Conservation (phyloP, 2,329 filamentous ascomycete species). For the Sporothrix sp. region DNA sequence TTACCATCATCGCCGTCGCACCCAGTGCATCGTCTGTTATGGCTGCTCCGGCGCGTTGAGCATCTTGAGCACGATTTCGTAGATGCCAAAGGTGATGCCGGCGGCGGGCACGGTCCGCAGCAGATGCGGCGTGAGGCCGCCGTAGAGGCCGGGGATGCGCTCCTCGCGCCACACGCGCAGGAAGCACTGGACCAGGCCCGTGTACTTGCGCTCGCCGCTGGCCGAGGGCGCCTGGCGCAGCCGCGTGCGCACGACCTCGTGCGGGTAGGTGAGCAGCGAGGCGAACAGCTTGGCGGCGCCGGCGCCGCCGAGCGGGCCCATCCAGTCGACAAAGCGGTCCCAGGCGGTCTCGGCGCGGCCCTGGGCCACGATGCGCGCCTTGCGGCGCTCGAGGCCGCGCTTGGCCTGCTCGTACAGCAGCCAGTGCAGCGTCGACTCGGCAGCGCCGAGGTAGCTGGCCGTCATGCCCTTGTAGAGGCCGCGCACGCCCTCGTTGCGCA, state of each 20-base stretch:
- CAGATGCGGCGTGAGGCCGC: conserved; percentile 83
- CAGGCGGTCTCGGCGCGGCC: conserved; percentile 56
- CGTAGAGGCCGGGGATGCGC: conserved; percentile 76
- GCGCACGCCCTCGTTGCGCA: conserved; percentile 68
- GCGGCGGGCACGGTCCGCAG: conserved; percentile 85
- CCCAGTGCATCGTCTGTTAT: background rate
- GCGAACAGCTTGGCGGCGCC: conserved; percentile 80
- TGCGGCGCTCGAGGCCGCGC: conserved; percentile 54
- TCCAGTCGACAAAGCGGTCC: conserved; percentile 69
- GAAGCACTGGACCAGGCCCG: conserved; percentile 81
- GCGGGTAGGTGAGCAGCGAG: conserved; percentile 78
- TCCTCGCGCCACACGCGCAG: conserved; percentile 80
- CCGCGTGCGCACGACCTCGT: conserved; percentile 81
- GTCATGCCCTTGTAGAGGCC: conserved; percentile 86
- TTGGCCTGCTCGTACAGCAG: conserved; percentile 92
- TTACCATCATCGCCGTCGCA: too few relatives aligned
- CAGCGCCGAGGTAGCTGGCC: conserved; percentile 83
- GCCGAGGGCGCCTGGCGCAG: conserved; percentile 73
- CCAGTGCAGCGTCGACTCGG: conserved; percentile 87
- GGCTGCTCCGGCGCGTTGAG: conserved; percentile 14
- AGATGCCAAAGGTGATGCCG: conserved; percentile 95
- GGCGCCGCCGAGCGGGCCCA: conserved; percentile 67
- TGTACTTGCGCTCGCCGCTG: conserved; percentile 70
- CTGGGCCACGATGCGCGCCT: conserved; percentile 45
- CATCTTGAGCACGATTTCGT: conserved; percentile 31